Evolutionary conservation across 176 grass and related monocot species (phyloP), one percentile per base, ranked within the genome.

Genomic region (Neostapfia colusana): DNA sequence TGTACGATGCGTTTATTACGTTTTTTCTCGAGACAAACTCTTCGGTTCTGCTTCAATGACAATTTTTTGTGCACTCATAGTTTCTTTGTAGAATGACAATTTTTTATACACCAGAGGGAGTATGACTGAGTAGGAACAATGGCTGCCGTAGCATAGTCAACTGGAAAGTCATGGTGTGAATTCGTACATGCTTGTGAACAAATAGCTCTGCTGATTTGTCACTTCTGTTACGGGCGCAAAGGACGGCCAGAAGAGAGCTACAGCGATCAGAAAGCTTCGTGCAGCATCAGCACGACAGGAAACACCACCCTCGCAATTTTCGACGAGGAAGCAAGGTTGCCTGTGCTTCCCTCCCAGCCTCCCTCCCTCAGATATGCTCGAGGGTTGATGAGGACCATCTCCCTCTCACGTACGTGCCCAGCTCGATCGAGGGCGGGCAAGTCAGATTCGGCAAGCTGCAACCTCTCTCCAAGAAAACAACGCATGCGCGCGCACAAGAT

Each of bases 391-490:
- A 73, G 36, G 44, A 12, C 40, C 8, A 40, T 13, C 51, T 65
- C 43, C 55, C 0, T n/a, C n/a, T n/a, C n/a, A n/a, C n/a, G n/a
- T n/a, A n/a, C n/a, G n/a, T n/a, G n/a, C n/a, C n/a, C n/a, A n/a
- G n/a, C n/a, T 42, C 4, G 73, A 36, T 82, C 28, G 35, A 38
- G 35, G 45, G 8, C 8, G 14, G 64, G 5, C 63, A 58, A 13
- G 51, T 74, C 80, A 79, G 74, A 79, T 17, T 79, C 42, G 51
- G 50, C 63, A 69, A 34, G 23, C 77, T 46, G 56, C 39, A 31
- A 34, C 5, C 16, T n/a, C 13, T 34, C 14, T n/a, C 11, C 57
- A 1, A 14, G 3, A 35, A 5, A 34, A 34, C 4, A 28, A 55
- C 18, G 67, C 50, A 7, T 20, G 21, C 71, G 27, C 14, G n/a